Base-by-base conservation (phyloP, 805 yeast species). In the Debaryomyces castellii region DNA sequence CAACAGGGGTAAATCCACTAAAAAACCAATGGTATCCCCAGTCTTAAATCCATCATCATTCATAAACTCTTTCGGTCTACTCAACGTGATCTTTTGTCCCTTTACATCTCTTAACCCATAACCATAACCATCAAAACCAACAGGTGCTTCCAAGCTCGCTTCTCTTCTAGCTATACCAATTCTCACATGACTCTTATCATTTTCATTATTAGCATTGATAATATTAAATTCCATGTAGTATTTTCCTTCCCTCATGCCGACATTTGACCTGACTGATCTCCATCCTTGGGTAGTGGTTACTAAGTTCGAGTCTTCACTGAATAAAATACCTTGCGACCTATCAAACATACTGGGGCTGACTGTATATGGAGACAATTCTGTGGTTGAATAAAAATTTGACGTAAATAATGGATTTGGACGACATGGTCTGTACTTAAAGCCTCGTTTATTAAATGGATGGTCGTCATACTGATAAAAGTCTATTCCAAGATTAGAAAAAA, bases 121-220 rank as follows among this genome's bases (percentile, higher is more conserved):
- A 0, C 97, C 92, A 66, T 90, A 94, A 0, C 90, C 92, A 64
- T 94, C 98, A 57, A 81, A 89, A 2, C 99, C 99, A 5, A 91
- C 94, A 0, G 99, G 98, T 0, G 96, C 96, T 54, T 92, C 97
- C 37, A 91, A 65, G 41, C 89, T 80, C 2, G 96, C 94, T 58
- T 92, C 98, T 50, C 89, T 76, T 43, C 98, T 71, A 0, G 85
- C 85, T 30, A 92, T 59, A 0, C 99, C 99, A 23, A 91, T 59
- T 23, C 99, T 68, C 1, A 94, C 89, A 62, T 91, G 92, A 12
- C 70, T 60, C 20, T 57, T 61, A 18, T 52, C 54, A 46, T 47
- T 52, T 1, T 51, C 59, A 27, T 67, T 58, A 46, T 63, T 68
- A 7, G 76, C 74, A 23, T 64, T 64, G 4, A 81, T 45, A 1